A percentile compares a stretch with the other conserved stretches of the same genome.
These are phyloP conservation scores for Aspergillus bertholletiae DNA, from an alignment of 495 filamentous ascomycete genomes.

Conservation along the genomic window DNA sequence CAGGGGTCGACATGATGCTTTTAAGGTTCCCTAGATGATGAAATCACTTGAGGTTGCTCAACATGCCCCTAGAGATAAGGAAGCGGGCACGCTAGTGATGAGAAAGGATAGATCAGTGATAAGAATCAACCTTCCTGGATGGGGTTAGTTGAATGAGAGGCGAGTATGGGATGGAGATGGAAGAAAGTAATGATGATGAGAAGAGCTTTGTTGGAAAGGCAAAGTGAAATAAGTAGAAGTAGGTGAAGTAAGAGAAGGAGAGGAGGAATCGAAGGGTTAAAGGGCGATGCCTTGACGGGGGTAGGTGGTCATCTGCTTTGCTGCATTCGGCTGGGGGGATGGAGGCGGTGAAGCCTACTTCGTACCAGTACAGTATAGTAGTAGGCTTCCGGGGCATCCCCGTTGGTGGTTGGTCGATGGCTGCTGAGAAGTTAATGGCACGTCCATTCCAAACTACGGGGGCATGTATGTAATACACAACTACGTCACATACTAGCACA, in stretches of 20 bases:
- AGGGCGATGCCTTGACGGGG: constrained; percentile 10
- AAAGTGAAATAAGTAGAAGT: background rate
- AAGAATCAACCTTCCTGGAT: background rate
- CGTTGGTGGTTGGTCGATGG: background rate
- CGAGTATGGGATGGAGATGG: background rate
- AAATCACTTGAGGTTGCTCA: background rate
- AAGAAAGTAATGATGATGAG: constrained; percentile 2
- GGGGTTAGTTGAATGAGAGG: background rate
- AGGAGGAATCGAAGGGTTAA: constrained; percentile 7
- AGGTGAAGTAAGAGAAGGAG: constrained; percentile 10
- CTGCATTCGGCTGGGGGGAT: constrained; percentile 10
- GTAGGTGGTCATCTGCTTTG: constrained; percentile 19
- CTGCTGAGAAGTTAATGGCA: too few species aligned
- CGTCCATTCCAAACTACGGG: too few species aligned
- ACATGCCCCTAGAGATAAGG: background rate
- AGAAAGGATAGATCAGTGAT: background rate
- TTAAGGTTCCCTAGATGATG: background rate
- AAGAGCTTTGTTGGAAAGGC: background rate
- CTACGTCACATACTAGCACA: background rate
- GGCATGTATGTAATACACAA: too few species aligned
- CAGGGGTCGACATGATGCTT: constrained; percentile 32
- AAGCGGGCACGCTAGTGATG: background rate
- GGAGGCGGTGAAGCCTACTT: constrained; percentile 12
- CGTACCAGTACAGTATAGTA: too few species aligned
- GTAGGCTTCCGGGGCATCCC: constrained; percentile 2